Conservation (phyloP, 805 yeast genomes). For the Ogataea dorogensis region DNA sequence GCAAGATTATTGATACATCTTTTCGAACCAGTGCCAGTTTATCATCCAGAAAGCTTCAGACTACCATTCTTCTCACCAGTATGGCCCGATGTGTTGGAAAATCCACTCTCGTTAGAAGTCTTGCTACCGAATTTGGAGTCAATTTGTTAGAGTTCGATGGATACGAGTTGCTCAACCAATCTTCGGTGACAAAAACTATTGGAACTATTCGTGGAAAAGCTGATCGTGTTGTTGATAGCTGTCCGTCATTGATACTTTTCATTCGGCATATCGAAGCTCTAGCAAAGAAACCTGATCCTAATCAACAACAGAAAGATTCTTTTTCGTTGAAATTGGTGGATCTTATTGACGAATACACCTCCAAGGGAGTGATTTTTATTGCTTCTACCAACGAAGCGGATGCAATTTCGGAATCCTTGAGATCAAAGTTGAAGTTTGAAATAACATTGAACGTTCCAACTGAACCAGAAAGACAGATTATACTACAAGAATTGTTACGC, state of each 20-base stretch:
- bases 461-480: conserved; percentile 66
- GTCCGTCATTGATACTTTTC: conserved; percentile 50
- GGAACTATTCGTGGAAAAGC: conserved; percentile 76
- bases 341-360: conserved; percentile 53
- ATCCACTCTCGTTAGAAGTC: conserved; percentile 54
- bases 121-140: conserved; percentile 59
- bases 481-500: conserved; percentile 52
- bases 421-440: conserved; percentile 75
- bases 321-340: conserved; percentile 55
- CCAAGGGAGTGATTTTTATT: conserved; percentile 49
- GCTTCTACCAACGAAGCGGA: conserved; percentile 73
- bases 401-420: conserved; percentile 58
- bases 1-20: conserved; percentile 55
- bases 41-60: conserved; percentile 40
- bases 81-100: conserved; percentile 79
- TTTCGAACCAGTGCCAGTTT: conserved; percentile 24
- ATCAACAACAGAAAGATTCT: conserved; percentile 40
- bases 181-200: conserved; percentile 73
- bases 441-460: conserved; percentile 72
- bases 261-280: conserved; percentile 74
- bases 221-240: conserved; percentile 54
- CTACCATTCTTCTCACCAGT: conserved; percentile 68
- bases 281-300: conserved; percentile 64
- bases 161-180: conserved; percentile 60
- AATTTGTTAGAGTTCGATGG: conserved; percentile 71